A percentile compares a stretch with the other conserved stretches of the same genome.
phyloP scores from a whole-genome alignment of 805 yeast genomes.

The Candida anglica region DNA sequence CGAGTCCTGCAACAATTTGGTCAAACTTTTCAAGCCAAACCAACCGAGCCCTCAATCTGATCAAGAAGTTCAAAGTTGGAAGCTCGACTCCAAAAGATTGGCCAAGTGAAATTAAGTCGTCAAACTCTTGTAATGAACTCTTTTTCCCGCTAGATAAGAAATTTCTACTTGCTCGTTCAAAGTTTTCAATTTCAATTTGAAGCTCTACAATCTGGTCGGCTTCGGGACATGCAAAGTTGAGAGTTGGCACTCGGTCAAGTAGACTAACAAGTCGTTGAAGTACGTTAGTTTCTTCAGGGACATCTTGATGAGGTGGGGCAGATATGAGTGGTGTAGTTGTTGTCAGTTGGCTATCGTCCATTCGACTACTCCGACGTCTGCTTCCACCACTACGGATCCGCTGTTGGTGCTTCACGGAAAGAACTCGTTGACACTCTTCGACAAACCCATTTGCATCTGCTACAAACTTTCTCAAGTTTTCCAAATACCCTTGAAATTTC shows the following conservation, averaged over 20 bases:
- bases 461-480: conserved; percentile 38
- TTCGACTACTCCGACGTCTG: conserved; percentile 9
- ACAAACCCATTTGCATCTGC: conserved; percentile 47
- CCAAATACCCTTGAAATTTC: conserved; percentile 16
- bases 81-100: conserved; percentile 55
- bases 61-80: conserved; percentile 39
- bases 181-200: conserved; percentile 47
- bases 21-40: conserved; percentile 30
- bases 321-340: neutral
- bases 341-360: neutral
- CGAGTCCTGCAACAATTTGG: conserved; percentile 33
- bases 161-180: conserved; percentile 42
- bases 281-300: conserved; percentile 6
- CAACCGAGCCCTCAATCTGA: conserved; percentile 29
- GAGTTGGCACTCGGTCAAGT: conserved; percentile 30
- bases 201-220: conserved; percentile 55
- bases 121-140: conserved; percentile 39
- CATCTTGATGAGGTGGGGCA: neutral
- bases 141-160: conserved; percentile 29
- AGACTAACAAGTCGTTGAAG: conserved; percentile 34
- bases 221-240: conserved; percentile 55
- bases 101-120: conserved; percentile 55
- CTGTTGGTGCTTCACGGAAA: conserved; percentile 50
- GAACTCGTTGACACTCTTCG: conserved; percentile 49
- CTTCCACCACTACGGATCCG: conserved; percentile 35